Conservation (phyloP, 2,329 filamentous ascomycete genomes). For the Tolypocladium capitatum region DNA sequence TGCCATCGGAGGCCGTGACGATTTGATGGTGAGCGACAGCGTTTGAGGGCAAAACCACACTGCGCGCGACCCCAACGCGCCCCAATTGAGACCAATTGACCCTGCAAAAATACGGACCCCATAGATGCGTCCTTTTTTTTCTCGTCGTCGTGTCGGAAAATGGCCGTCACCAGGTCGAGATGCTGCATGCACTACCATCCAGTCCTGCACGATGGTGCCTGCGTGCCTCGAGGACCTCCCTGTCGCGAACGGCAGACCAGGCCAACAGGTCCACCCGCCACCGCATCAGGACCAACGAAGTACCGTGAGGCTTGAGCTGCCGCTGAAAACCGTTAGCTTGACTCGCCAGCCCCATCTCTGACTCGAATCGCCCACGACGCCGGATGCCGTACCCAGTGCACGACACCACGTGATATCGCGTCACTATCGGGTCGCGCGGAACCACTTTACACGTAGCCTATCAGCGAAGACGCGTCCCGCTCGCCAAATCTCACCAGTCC, state of each 20-base stretch:
- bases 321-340: not conserved
- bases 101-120: not conserved
- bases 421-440: not conserved
- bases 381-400: not conserved
- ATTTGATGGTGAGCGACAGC: conserved; percentile 2
- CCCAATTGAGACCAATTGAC: conserved; percentile 1
- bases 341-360: not conserved
- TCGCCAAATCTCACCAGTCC: conserved; percentile 2
- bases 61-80: not conserved
- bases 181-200: conserved; percentile 6
- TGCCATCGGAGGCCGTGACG: conserved; percentile 3
- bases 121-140: not conserved
- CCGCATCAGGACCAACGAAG: conserved; percentile 1
- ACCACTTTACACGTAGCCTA: not conserved
- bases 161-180: not conserved
- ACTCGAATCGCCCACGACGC: not conserved
- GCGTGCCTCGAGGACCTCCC: conserved; percentile 2
- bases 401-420: conserved; percentile 4
- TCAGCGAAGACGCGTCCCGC: conserved; percentile 5
- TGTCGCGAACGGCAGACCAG: not conserved
- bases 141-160: not conserved
- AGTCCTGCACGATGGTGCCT: conserved; percentile 5
- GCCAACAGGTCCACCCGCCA: not conserved
- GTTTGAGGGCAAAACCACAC: not conserved
- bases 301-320: not conserved